Evolutionary conservation across 2,329 filamentous ascomycete species (phyloP).

Genomic region (Penicillium sp.): DNA sequence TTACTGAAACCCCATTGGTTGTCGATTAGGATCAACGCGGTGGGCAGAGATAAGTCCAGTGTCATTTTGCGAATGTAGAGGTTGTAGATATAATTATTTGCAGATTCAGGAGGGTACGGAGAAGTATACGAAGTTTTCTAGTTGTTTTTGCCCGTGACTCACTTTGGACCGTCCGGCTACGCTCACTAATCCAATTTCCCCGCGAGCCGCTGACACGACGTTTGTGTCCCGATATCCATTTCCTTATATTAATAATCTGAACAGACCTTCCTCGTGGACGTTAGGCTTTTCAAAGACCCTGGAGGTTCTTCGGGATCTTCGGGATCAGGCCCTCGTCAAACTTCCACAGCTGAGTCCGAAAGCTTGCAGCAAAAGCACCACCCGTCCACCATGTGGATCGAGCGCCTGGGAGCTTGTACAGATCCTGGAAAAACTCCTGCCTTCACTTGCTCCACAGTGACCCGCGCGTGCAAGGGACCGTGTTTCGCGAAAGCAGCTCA

Average conservation of each 20-base stretch:
- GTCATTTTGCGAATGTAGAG: constrained; percentile 13
- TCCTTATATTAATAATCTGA: too few species aligned
- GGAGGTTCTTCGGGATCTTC: constrained; percentile 18
- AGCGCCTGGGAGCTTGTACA: constrained; percentile 43
- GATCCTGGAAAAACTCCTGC: constrained; percentile 37
- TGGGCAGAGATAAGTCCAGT: constrained; percentile 29
- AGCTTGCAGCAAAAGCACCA: constrained; percentile 35
- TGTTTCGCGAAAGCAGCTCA: constrained; percentile 29
- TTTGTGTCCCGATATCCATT: too few species aligned
- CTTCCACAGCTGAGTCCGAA: constrained; percentile 25
- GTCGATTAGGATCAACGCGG: constrained; percentile 52
- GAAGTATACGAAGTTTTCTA: neutral
- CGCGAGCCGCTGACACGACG: too few species aligned
- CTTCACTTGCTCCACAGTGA: constrained; percentile 31
- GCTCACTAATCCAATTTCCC: too few species aligned
- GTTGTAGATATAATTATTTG: neutral
- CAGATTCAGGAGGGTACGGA: too few species aligned
- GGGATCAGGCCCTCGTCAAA: constrained; percentile 26
- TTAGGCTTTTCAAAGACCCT: constrained; percentile 10
- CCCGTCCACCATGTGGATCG: constrained; percentile 41
- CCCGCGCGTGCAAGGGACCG: constrained; percentile 35
- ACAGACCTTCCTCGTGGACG: too few species aligned
- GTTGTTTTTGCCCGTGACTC: neutral
- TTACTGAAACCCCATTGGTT: constrained; percentile 48
- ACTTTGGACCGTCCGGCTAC: neutral